Evolutionary conservation across 2,329 filamentous ascomycete species (phyloP), one percentile per base, ranked within the genome.

Genomic region (Fusarium pseudoanthophilum): DNA sequence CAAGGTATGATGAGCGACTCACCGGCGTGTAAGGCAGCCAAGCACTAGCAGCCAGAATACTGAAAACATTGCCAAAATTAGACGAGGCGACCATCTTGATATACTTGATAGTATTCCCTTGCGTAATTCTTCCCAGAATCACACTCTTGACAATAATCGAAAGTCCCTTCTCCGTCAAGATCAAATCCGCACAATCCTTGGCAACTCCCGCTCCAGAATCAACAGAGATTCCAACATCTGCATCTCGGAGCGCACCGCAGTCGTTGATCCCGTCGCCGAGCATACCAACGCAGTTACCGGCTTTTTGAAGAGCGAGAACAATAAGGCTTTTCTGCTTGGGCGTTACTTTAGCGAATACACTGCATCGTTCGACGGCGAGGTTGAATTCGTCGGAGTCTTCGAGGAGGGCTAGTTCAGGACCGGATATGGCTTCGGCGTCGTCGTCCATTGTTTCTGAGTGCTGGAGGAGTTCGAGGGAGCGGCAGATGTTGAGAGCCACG

Each of bases 21-120:
- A 43, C 58, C 2, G 59, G 59, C 9, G 37, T 61, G 2, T 6
- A 61, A 36, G 59, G 59, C 0, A 61, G n/a, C 59, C 59, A 61
- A 7, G 59, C 59, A 57, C 59, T 61, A 4, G 59, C 59, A 1
- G 59, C 49, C 30, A 61, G 15, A 24, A 61, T 57, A 57, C 59
- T 61, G 10, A 61, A 61, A 16, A 61, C 59, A 26, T 61, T 61
- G 14, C 59, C 59, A 42, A 61, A 61, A 3, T 61, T 61, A 4
- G 59, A 61, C 11, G 59, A 61, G 5, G 59, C 59, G 2, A 61
- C 59, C 59, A 61, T 61, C 36, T 61, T 61, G 49, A 61, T 61
- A 7, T 61, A 61, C 30, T 61, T 61, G 5, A 61, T 61, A 13
- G 59, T 61, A 18, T 61, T 61, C 1, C 59, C 49, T 37, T 61